Conservation (phyloP, 2,329 filamentous ascomycete genomes). For the Diaporthe caulivora region DNA sequence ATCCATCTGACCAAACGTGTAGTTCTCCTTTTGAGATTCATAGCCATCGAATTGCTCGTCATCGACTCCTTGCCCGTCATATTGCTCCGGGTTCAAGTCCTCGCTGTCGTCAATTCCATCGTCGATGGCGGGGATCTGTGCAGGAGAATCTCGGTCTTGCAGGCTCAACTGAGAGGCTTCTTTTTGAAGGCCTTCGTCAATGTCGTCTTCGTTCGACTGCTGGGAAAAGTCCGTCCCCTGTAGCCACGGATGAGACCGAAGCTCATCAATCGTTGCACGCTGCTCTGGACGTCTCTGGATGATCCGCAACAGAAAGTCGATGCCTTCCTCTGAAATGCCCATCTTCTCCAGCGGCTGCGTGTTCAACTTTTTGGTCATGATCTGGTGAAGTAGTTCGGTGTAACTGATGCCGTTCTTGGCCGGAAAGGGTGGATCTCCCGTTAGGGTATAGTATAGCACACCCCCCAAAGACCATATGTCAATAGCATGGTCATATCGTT, state of each 20-base stretch:
- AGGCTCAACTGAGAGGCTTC: conserved; percentile 75
- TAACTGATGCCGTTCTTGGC: conserved; percentile 82
- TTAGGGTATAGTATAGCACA: conserved; percentile 90
- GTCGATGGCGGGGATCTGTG: conserved; percentile 42
- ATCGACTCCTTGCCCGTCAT: conserved; percentile 49
- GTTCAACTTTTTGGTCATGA: conserved; percentile 84
- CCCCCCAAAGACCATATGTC: conserved; percentile 98
- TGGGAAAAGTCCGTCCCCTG: conserved; percentile 47
- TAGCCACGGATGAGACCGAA: conserved; percentile 84
- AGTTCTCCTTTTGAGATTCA: conserved; percentile 85
- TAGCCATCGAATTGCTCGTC: conserved; percentile 60
- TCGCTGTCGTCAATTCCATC: conserved; percentile 48
- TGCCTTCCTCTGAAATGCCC: conserved; percentile 73
- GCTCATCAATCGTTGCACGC: conserved; percentile 79
- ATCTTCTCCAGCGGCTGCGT: conserved; percentile 69
- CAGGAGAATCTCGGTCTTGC: conserved; percentile 53
- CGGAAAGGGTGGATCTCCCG: conserved; percentile 82
- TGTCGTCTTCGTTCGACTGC: conserved; percentile 71
- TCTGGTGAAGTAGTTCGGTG: conserved; percentile 83
- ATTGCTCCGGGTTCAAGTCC: conserved; percentile 36
- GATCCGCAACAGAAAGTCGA: conserved; percentile 83
- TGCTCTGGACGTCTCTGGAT: conserved; percentile 82
- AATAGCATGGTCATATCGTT: conserved; percentile 89
- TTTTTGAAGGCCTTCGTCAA: conserved; percentile 70
- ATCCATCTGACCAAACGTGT: conserved; percentile 69